Base-by-base conservation (phyloP, 2,329 filamentous ascomycete species). In the Fusarium sp. region DNA sequence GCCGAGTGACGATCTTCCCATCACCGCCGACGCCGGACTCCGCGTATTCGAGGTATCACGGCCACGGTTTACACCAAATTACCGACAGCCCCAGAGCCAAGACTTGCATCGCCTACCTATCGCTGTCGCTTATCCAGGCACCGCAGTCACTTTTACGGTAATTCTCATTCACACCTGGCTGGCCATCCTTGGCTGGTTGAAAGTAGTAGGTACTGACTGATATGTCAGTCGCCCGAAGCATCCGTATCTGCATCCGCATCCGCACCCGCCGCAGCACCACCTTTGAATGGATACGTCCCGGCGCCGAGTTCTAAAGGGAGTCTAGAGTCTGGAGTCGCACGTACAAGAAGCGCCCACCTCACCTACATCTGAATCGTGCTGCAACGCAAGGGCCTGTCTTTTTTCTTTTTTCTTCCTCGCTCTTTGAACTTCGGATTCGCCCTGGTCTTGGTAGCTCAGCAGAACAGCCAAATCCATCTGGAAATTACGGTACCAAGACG, bases 191-290 rank as follows among this genome's bases (percentile, higher is more conserved):
- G 68, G 69, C 60, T 42, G 42, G 59, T 62, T 60, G 56, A 66
- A 36, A 36, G 34, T 36, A 36, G 34, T 53, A 58, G 57, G 55
- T 49, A 56, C 59, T 62, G 36, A 62, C 57, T 69, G 68, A 69
- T 66, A 70, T 72, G 68, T 70, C 65, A 72, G 69, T 65, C 65
- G 65, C 62, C 71, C 71, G 71, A 73, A 70, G 56, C 71, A 64
- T 73, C 70, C 70, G 70, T 54, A 61, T 61, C 56, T 61, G 57
- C 46, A 64, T 72, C 46, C 46, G 53, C 46, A 42, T 52, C 51
- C 58, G 51, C 71, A 64, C 69, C 71, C 71, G 71, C 62, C 48
- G 46, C 59, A 70, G 66, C 68, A 72, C 70, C 64, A 73, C 52
- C 52, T 70, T 61, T 72, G 64, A 46, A 73, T 70, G 70, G 57